These are phyloP conservation scores for Achlya hypogyna DNA, from an alignment of 352 stramenopile genomes.

Conservation along the genomic window DNA sequence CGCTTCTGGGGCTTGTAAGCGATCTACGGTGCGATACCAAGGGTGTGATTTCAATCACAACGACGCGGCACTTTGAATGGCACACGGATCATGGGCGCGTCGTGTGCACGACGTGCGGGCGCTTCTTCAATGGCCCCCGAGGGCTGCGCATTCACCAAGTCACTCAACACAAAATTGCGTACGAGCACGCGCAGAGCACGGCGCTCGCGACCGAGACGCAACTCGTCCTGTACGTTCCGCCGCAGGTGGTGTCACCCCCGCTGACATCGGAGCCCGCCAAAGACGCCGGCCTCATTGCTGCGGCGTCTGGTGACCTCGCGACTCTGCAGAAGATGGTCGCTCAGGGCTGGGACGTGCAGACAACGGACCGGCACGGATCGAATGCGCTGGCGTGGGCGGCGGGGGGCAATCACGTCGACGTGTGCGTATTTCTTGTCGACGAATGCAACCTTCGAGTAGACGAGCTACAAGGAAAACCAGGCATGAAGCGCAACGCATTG, in stretches of 20 bases:
- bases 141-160: slow-evolving; percentile 7
- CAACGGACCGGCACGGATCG: not conserved
- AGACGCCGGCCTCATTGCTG: not conserved
- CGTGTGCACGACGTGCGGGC: not conserved
- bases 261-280: not conserved
- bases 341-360: not conserved
- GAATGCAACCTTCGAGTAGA: not conserved
- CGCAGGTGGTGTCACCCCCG: not conserved
- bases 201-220: slow-evolving; percentile 2
- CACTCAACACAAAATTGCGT: not conserved
- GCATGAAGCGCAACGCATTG: slow-evolving; percentile 6
- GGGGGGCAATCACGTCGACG: not conserved
- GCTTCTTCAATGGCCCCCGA: slow-evolving; percentile 1
- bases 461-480: slow-evolving; percentile 7
- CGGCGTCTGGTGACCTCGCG: not conserved
- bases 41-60: slow-evolving; percentile 8
- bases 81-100: not conserved
- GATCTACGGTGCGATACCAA: not conserved
- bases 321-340: not conserved
- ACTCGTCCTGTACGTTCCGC: not conserved
- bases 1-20: not conserved
- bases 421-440: not conserved
- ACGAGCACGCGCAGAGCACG: not conserved
- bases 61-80: not conserved
- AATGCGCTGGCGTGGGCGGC: slow-evolving; percentile 13